These are phyloP conservation scores for Scedosporium apiospermum DNA, from an alignment of 2,329 filamentous ascomycete genomes.

Conservation along the genomic window DNA sequence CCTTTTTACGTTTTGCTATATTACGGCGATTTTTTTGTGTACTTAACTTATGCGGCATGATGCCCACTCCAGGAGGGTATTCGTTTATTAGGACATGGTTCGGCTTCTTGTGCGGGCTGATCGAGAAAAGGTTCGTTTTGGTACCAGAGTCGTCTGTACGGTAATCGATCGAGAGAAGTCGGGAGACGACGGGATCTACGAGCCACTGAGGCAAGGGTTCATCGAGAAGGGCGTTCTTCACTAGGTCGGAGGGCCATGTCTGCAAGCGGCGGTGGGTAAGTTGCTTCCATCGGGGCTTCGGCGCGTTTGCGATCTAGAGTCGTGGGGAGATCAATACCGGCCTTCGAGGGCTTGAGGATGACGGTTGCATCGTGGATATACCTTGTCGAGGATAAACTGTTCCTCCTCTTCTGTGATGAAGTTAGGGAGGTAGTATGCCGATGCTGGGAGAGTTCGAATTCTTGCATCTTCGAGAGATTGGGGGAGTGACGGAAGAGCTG, in stretches of 20 bases:
- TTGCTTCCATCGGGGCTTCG: constrained; percentile 73
- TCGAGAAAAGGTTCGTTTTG: constrained; percentile 37
- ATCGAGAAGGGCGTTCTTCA: constrained; percentile 66
- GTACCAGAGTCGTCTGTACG: constrained; percentile 11
- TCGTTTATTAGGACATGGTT: constrained; percentile 96
- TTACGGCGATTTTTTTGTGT: constrained; percentile 12
- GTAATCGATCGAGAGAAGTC: constrained; percentile 40
- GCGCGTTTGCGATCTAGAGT: constrained; percentile 48
- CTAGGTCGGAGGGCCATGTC: constrained; percentile 78
- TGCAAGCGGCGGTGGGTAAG: constrained; percentile 85
- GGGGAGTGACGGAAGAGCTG: constrained; percentile 24
- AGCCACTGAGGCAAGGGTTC: constrained; percentile 70
- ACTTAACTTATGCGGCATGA: constrained; percentile 79
- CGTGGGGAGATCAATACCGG: neutral
- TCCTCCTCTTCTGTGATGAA: constrained; percentile 77
- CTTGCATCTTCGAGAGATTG: constrained; percentile 38
- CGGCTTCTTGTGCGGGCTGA: constrained; percentile 64
- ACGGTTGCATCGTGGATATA: constrained; percentile 20
- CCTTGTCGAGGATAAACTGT: constrained; percentile 59
- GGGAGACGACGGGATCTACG: constrained; percentile 55
- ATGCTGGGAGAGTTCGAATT: constrained; percentile 47
- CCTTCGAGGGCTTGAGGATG: neutral
- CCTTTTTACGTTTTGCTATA: neutral
- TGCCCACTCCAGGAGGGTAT: constrained; percentile 80
- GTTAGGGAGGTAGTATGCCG: constrained; percentile 76